Evolutionary conservation across 2,329 filamentous ascomycete species (phyloP), one percentile per base, ranked within the genome.

Genomic region (Xylaria sp.): DNA sequence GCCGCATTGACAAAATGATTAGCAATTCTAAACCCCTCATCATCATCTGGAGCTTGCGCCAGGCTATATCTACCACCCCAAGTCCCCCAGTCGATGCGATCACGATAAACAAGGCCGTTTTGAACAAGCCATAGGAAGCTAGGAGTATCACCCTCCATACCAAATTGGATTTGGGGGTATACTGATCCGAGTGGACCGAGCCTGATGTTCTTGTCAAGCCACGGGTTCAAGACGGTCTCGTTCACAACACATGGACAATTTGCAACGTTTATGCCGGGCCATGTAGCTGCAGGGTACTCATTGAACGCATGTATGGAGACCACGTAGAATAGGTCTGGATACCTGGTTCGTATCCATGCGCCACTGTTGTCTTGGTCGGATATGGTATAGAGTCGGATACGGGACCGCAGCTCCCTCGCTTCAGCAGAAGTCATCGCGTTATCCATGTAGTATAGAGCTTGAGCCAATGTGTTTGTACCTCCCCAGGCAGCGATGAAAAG

Each of bases 331-430:
- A 87, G 68, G 25, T 83, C 79, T 0, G 85, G 83, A 61, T 80
- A 87, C 2, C 77, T 78, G 46, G 76, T 72, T 15, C 85, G 80
- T 35, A 87, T 82, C 84, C 84, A 87, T 0, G 78, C 72, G 0
- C 83, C 84, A 0, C 81, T 80, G 62, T 87, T 80, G 62, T 87
- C 85, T 65, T 87, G 85, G 64, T 87, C 85, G 6, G 83, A 85
- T 56, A 87, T 86, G 35, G 84, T 74, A 69, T 85, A 85, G 8
- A 85, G 77, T 11, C 82, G 75, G 3, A 85, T 69, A 63, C 78
- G 78, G 1, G 68, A 66, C 2, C 74, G 68, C n/a, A 83, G 74
- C 0, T 53, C 58, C 0, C 70, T 69, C 1, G 74, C 67, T 2
- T 79, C 74, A 0, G 63, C 63, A 3, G 68, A 55, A 11, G 70